These are phyloP conservation scores for Plasmodium fragile DNA, from an alignment of 169 alveolate genomes.

Conservation along the genomic window DNA sequence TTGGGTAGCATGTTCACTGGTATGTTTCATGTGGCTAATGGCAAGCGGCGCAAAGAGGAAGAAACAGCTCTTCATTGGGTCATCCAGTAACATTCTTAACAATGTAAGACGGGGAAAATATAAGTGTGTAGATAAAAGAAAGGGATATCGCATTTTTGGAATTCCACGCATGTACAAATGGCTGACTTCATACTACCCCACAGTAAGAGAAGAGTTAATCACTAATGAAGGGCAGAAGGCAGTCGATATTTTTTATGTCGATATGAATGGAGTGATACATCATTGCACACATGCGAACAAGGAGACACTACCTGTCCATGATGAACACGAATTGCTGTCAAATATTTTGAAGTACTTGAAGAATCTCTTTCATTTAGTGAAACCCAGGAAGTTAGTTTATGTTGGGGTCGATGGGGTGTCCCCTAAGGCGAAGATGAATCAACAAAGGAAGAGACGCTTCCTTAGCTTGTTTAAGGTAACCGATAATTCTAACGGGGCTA, in stretches of 20 bases:
- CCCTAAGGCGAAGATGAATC: slow-evolving; percentile 98
- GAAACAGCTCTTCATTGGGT: slow-evolving; percentile 5
- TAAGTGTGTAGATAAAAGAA: background rate
- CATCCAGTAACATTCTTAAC: background rate
- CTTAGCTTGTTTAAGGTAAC: slow-evolving; percentile 91
- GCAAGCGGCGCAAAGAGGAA: background rate
- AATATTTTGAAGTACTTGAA: slow-evolving; percentile 92
- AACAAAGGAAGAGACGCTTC: slow-evolving; percentile 95
- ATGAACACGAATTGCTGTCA: slow-evolving; percentile 78
- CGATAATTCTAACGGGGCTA: slow-evolving; percentile 53
- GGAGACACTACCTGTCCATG: slow-evolving; percentile 67
- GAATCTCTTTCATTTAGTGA: slow-evolving; percentile 91
- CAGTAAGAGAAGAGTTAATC: slow-evolving; percentile 65
- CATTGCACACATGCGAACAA: slow-evolving; percentile 93
- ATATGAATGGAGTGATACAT: slow-evolving; percentile 97
- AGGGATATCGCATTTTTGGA: slow-evolving; percentile 12
- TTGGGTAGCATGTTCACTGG: background rate
- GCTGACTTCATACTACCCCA: slow-evolving; percentile 65
- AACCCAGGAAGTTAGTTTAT: slow-evolving; percentile 92
- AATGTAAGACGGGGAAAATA: background rate
- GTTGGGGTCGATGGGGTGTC: slow-evolving; percentile 98
- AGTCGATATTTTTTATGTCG: slow-evolving; percentile 94
- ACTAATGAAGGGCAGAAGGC: slow-evolving; percentile 14
- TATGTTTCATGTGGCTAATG: background rate
- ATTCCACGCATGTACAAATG: slow-evolving; percentile 70